Conservation (phyloP, 1,284 basidiomycete genomes). For the Pisolithus thermaeus region DNA sequence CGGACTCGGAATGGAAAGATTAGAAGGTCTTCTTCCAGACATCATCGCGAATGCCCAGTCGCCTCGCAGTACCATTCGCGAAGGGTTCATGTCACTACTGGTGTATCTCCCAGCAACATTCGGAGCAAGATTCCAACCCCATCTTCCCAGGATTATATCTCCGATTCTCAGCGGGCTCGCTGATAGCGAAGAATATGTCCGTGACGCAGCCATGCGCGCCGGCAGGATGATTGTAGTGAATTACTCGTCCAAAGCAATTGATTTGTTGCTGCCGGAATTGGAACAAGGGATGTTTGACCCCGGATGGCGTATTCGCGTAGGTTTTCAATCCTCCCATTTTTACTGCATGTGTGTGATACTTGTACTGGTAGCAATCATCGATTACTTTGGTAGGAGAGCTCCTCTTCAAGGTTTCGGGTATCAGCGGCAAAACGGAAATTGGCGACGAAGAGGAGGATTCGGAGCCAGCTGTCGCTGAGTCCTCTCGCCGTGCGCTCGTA, state of each 20-base stretch:
- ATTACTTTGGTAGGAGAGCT: slow-evolving; percentile 95
- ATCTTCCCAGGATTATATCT: slow-evolving; percentile 90
- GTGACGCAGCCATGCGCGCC: slow-evolving; percentile 98
- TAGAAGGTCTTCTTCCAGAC: slow-evolving; percentile 92
- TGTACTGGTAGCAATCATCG: slow-evolving; percentile 70
- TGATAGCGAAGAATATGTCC: slow-evolving; percentile 90
- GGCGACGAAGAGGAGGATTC: slow-evolving; percentile 74
- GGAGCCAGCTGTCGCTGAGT: slow-evolving; percentile 66
- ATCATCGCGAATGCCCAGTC: slow-evolving; percentile 91
- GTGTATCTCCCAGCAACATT: slow-evolving; percentile 97
- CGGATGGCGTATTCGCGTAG: slow-evolving; percentile 90
- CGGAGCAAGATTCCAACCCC: slow-evolving; percentile 92
- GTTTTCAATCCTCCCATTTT: slow-evolving; percentile 21
- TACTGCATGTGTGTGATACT: slow-evolving; percentile 1
- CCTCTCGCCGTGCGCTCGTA: slow-evolving; percentile 78
- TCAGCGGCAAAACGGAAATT: slow-evolving; percentile 84
- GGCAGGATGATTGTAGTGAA: slow-evolving; percentile 98
- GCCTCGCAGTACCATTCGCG: slow-evolving; percentile 86
- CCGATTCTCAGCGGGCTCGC: slow-evolving; percentile 93
- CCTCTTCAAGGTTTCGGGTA: slow-evolving; percentile 98
- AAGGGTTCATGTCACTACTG: slow-evolving; percentile 97
- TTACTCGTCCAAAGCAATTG: slow-evolving; percentile 90
- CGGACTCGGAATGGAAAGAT: slow-evolving; percentile 93
- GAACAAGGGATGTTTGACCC: slow-evolving; percentile 94
- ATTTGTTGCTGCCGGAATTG: slow-evolving; percentile 90